Evolutionary conservation across 768 basidiomycete species (phyloP).

Genomic region (Cyathus striatus): DNA sequence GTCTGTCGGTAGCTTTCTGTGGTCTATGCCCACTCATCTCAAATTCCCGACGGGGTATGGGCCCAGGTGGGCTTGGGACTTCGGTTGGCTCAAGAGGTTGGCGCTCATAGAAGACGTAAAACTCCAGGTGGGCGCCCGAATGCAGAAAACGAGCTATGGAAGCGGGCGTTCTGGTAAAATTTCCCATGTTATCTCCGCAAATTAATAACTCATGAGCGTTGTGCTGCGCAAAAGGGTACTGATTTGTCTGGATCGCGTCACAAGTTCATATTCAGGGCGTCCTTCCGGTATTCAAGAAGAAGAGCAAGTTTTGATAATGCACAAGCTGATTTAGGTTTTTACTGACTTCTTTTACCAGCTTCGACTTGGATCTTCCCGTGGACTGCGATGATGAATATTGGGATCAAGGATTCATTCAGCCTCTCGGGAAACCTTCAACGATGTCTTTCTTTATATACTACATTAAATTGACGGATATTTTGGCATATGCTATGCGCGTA

Average conservation of each 20-base stretch:
- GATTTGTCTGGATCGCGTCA: constrained; percentile 40
- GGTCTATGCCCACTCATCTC: constrained; percentile 41
- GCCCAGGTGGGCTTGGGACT: constrained; percentile 61
- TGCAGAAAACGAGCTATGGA: constrained; percentile 69
- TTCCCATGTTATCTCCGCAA: background rate
- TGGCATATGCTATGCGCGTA: constrained; percentile 53
- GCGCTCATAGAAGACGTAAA: constrained; percentile 51
- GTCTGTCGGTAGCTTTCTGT: constrained; percentile 35
- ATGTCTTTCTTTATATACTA: constrained; percentile 53
- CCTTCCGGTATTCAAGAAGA: constrained; percentile 72
- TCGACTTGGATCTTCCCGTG: constrained; percentile 64
- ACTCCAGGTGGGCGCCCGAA: constrained; percentile 16
- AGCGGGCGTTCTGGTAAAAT: constrained; percentile 56
- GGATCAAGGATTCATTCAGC: constrained; percentile 63
- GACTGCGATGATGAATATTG: constrained; percentile 72
- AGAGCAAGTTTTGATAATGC: constrained; percentile 41
- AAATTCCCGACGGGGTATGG: constrained; percentile 55
- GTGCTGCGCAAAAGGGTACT: constrained; percentile 39
- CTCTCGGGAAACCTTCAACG: constrained; percentile 46
- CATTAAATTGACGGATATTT: constrained; percentile 55
- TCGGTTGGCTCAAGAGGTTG: constrained; percentile 69
- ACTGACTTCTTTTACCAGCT: constrained; percentile 30
- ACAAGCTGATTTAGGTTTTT: background rate
- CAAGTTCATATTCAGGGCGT: constrained; percentile 55
- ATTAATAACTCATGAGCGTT: background rate